Percentiles rank a stretch among this genome's conserved stretches.
Conservation (phyloP, 805 yeast species). For the Lachancea sp. region DNA sequence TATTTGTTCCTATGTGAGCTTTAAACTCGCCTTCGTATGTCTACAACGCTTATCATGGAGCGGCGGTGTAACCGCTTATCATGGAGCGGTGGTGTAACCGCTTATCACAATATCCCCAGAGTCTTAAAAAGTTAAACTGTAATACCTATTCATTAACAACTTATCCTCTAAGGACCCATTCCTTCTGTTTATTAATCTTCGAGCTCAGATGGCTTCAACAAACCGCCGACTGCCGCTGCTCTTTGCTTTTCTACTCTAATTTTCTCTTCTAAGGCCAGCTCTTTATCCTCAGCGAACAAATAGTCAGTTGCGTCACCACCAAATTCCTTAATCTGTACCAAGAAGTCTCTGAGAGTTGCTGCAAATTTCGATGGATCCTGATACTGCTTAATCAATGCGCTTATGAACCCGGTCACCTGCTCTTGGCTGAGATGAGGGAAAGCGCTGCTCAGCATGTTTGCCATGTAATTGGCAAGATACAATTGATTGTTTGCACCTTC, state of each 20-base stretch:
- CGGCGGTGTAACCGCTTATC: neutral
- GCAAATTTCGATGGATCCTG: conserved; percentile 70
- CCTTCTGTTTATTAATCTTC: conserved; percentile 50
- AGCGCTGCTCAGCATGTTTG: conserved; percentile 76
- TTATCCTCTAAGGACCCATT: neutral
- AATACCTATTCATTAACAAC: neutral
- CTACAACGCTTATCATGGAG: too few species aligned
- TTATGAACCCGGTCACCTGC: conserved; percentile 76
- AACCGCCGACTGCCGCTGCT: conserved; percentile 86
- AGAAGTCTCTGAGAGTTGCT: conserved; percentile 85
- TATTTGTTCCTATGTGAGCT: too few species aligned
- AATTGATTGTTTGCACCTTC: conserved; percentile 76
- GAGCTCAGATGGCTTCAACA: conserved; percentile 89
- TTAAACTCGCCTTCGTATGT: too few species aligned
- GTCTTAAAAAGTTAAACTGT: neutral
- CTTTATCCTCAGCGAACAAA: conserved; percentile 88
- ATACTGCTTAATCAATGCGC: conserved; percentile 67
- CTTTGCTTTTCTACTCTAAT: conserved; percentile 65
- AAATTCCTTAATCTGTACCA: conserved; percentile 89
- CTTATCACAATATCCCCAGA: neutral
- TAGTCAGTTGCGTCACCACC: conserved; percentile 97
- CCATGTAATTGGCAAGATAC: conserved; percentile 74
- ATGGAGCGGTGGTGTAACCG: neutral
- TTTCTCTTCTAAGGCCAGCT: conserved; percentile 64
- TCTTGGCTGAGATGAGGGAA: conserved; percentile 84